Evolutionary conservation across 2,329 filamentous ascomycete genomes (phyloP), one percentile per base, ranked within the genome.

Genomic region (Claviceps cyperi): DNA sequence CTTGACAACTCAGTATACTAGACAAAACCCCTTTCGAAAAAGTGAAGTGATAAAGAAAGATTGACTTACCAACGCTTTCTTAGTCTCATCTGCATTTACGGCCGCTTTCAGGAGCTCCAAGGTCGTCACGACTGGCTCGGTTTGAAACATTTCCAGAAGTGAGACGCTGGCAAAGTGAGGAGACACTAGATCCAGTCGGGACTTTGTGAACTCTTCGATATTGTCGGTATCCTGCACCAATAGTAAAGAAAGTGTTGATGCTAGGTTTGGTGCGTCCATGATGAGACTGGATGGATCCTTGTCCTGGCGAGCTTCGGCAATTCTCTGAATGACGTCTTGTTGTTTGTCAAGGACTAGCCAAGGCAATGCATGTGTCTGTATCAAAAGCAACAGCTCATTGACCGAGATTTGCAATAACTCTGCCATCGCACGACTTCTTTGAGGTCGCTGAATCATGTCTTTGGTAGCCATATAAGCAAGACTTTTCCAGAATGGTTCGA

Each of bases 401-500:
- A 94, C 76, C 39, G 79, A 83, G 60, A 88, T 83, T 48, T 83
- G 81, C 38, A 96, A 73, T 32, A 97, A 67, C 55, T 94, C 88
- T 22, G 89, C 87, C 46, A 97, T 74, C 43, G 84, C 76, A 50
- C 86, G 81, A 45, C 82, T 83, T 60, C 90, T 84, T 58, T 92
- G 86, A n/a, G 92, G 91, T 45, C 84, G 79, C 46, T 78, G 75
- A 21, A 83, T 75, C 53, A 97, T 75, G 58, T 95, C 87, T 62
- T 89, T 91, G 28, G 92, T 83, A 2, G 87, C 82, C 47, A 83
- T 77, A 52, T 91, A 84, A 0, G 88, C 90, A 43, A 98, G 73
- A 32, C 78, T 91, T 56, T 81, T 80, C 90, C 91, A 97, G 64
- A 89, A 97, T 0, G 91, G 89, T 50, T 83, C 80, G 51, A 97